These are phyloP conservation scores for Rehmannia glutinosa DNA, from an alignment of 257 asterid genomes.

Conservation along the genomic window DNA sequence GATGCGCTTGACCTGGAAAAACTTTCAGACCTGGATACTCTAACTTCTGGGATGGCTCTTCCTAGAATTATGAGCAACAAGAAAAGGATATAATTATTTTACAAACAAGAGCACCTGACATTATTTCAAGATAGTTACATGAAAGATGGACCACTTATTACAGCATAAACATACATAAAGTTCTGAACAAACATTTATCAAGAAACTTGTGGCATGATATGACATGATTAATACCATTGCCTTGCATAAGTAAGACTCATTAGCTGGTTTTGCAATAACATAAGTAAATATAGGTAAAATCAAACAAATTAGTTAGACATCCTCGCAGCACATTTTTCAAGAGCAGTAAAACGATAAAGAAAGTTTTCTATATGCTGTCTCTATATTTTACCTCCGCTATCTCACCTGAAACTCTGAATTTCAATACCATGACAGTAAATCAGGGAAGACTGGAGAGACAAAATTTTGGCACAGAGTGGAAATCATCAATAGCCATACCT, in stretches of 20 bases:
- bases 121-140: background rate
- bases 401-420: background rate
- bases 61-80: constrained; percentile 42
- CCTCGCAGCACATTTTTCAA: background rate
- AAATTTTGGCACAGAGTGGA: background rate
- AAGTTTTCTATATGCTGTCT: background rate
- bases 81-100: constrained; percentile 8
- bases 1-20: constrained; percentile 81
- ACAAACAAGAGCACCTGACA: constrained; percentile 10
- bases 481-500: constrained; percentile 29
- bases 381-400: background rate
- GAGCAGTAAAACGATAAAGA: background rate
- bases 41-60: constrained; percentile 40
- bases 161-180: background rate
- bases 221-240: background rate
- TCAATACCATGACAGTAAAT: background rate
- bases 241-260: background rate
- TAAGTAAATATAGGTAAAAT: background rate
- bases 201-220: background rate
- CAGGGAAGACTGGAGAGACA: background rate
- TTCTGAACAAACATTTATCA: background rate
- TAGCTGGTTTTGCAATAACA: background rate
- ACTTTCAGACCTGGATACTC: constrained; percentile 41
- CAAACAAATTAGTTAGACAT: background rate
- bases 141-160: background rate